These are phyloP conservation scores for Debaryomyces sp. DNA, from an alignment of 1,139 yeast species.

Conservation along the genomic window DNA sequence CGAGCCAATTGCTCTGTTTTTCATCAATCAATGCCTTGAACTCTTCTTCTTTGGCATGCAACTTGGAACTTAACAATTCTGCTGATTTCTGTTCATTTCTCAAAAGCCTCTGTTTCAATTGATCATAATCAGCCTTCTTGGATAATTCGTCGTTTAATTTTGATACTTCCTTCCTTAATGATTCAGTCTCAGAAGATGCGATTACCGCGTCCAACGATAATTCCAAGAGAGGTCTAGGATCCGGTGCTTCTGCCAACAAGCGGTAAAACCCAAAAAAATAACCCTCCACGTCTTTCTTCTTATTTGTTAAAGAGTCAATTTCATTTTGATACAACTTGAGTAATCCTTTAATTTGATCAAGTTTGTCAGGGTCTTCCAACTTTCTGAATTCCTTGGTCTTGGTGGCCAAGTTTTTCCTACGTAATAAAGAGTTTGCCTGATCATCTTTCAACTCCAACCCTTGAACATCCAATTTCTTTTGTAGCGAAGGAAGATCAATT, in stretches of 20 bases:
- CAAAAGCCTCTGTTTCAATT: slow-evolving; percentile 61
- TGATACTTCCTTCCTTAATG: slow-evolving; percentile 55
- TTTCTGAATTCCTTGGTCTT: slow-evolving; percentile 84
- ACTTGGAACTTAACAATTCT: slow-evolving; percentile 47
- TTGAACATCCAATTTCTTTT: slow-evolving; percentile 70
- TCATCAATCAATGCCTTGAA: slow-evolving; percentile 61
- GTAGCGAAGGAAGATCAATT: slow-evolving; percentile 68
- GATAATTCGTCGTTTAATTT: slow-evolving; percentile 62
- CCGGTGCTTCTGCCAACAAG: slow-evolving; percentile 85
- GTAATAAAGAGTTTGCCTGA: slow-evolving; percentile 65
- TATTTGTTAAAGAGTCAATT: slow-evolving; percentile 77
- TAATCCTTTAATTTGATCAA: slow-evolving; percentile 64
- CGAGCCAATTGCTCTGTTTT: slow-evolving; percentile 61
- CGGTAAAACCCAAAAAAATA: slow-evolving; percentile 76
- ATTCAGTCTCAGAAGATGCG: slow-evolving; percentile 56
- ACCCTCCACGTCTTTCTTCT: slow-evolving; percentile 74
- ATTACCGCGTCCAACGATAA: slow-evolving; percentile 70
- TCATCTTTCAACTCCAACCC: slow-evolving; percentile 72
- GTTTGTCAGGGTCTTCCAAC: slow-evolving; percentile 64
- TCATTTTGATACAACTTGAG: slow-evolving; percentile 86
- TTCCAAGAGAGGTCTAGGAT: slow-evolving; percentile 82
- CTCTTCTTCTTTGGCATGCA: slow-evolving; percentile 66
- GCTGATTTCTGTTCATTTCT: slow-evolving; percentile 62
- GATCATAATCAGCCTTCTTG: slow-evolving; percentile 77
- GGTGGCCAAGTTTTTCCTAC: slow-evolving; percentile 75